These are phyloP conservation scores for Puccinia polysora DNA, from an alignment of 1,284 basidiomycete genomes.

Conservation along the genomic window DNA sequence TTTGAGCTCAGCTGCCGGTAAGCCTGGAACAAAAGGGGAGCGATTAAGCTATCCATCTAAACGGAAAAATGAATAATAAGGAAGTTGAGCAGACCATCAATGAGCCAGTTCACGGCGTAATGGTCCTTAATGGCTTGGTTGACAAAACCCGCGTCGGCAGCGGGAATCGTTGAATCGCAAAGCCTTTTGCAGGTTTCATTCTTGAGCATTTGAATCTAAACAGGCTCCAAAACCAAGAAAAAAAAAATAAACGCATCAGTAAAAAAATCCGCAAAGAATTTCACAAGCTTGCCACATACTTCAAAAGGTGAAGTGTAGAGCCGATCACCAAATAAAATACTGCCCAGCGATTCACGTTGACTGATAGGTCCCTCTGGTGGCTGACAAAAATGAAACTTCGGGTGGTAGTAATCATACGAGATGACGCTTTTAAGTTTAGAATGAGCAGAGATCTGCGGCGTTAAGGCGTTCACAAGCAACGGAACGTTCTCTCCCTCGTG, in stretches of 20 bases:
- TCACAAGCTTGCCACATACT: slow-evolving; percentile 55
- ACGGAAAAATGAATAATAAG: background rate
- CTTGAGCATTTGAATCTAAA: slow-evolving; percentile 70
- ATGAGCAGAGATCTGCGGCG: slow-evolving; percentile 45
- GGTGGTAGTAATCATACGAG: slow-evolving; percentile 71
- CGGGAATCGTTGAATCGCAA: slow-evolving; percentile 64
- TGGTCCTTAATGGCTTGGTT: slow-evolving; percentile 86
- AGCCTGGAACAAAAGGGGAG: slow-evolving; percentile 64
- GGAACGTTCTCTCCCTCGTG: slow-evolving; percentile 51
- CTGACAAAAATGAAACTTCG: slow-evolving; percentile 76
- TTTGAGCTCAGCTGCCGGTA: slow-evolving; percentile 81
- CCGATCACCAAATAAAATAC: slow-evolving; percentile 90
- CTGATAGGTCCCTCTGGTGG: slow-evolving; percentile 69
- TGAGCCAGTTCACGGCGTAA: slow-evolving; percentile 80
- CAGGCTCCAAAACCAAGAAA: slow-evolving; percentile 29
- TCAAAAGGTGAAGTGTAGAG: slow-evolving; percentile 87
- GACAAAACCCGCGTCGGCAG: slow-evolving; percentile 72
- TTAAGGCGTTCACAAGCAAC: slow-evolving; percentile 52
- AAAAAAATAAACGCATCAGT: slow-evolving; percentile 18
- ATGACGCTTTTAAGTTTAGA: slow-evolving; percentile 23
- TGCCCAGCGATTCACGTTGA: slow-evolving; percentile 82
- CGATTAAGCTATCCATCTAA: background rate
- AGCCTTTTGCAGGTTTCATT: slow-evolving; percentile 69
- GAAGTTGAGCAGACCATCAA: slow-evolving; percentile 22
- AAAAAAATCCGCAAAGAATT: background rate